Conservation (phyloP, 2,329 filamentous ascomycete genomes). For the Penicillium sp. region DNA sequence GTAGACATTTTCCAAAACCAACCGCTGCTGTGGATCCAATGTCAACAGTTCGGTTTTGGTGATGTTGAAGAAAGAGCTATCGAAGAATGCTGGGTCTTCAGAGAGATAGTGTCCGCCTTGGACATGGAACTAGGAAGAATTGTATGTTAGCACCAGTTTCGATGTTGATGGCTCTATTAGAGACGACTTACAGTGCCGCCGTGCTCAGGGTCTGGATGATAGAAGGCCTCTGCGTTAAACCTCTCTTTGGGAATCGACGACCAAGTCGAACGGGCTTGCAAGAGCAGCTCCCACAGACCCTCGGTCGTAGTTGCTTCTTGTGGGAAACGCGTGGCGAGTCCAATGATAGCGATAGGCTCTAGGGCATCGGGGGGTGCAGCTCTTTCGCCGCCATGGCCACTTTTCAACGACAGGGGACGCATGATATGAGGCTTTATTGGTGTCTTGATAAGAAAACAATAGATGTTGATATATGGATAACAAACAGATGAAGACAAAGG, state of each 20-base stretch:
- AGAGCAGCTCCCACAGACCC: slow-evolving; percentile 34
- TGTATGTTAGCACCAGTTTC: not conserved
- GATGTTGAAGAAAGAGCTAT: slow-evolving; percentile 34
- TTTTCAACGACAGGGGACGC: slow-evolving; percentile 8
- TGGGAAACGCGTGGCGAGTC: slow-evolving; percentile 31
- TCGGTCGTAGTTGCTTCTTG: slow-evolving; percentile 33
- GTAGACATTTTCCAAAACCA: slow-evolving; percentile 34
- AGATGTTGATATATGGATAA: not conserved
- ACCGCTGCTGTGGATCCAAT: slow-evolving; percentile 35
- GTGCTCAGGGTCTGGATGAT: slow-evolving; percentile 39
- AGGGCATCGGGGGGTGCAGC: slow-evolving; percentile 6
- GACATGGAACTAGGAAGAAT: slow-evolving; percentile 16
- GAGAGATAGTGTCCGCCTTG: slow-evolving; percentile 30
- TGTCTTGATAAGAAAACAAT: too few relatives aligned
- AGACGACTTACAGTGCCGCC: slow-evolving; percentile 29
- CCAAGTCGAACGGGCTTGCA: slow-evolving; percentile 30
- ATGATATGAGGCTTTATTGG: slow-evolving; percentile 8
- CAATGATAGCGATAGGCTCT: slow-evolving; percentile 38
- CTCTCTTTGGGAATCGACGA: slow-evolving; percentile 37
- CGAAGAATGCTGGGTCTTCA: slow-evolving; percentile 28
- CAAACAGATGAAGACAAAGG: not conserved
- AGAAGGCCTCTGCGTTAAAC: slow-evolving; percentile 35
- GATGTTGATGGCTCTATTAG: not conserved
- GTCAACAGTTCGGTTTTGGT: slow-evolving; percentile 26
- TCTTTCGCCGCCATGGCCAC: not conserved